Percentiles rank a stretch among this genome's conserved stretches.
phyloP scores from a whole-genome alignment of 768 basidiomycete species.

The Phaeotremella skinneri region DNA sequence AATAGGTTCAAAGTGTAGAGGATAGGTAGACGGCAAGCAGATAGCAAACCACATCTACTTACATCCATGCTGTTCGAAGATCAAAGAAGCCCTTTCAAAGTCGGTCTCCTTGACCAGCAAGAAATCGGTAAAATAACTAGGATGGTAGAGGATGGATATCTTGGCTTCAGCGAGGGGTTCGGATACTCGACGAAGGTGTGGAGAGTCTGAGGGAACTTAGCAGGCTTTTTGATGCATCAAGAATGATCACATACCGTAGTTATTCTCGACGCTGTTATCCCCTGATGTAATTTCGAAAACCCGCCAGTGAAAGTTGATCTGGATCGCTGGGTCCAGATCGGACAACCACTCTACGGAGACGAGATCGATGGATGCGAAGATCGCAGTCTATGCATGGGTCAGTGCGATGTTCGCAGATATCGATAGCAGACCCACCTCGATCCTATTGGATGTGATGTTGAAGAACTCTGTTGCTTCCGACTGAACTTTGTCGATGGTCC shows the following conservation, averaged over 20 bases:
- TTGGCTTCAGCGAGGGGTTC: slow-evolving; percentile 40
- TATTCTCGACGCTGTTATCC: slow-evolving; percentile 29
- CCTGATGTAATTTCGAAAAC: slow-evolving; percentile 44
- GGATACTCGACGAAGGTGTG: slow-evolving; percentile 41
- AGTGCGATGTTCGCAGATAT: background rate
- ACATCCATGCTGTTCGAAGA: slow-evolving; percentile 41
- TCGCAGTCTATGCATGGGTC: slow-evolving; percentile 26
- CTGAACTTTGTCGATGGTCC: slow-evolving; percentile 34
- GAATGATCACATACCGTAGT: slow-evolving; percentile 32
- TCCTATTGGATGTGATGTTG: slow-evolving; percentile 39
- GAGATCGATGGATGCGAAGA: slow-evolving; percentile 35
- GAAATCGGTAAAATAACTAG: slow-evolving; percentile 35
- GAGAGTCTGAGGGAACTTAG: slow-evolving; percentile 26
- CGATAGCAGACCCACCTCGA: slow-evolving; percentile 32
- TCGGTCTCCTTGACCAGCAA: slow-evolving; percentile 36
- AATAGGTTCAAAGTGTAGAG: background rate
- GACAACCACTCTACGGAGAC: slow-evolving; percentile 30
- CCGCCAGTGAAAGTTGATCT: slow-evolving; percentile 35
- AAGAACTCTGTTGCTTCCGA: slow-evolving; percentile 37
- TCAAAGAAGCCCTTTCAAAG: slow-evolving; percentile 29
- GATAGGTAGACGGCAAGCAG: background rate
- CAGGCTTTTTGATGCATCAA: background rate
- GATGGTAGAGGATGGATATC: slow-evolving; percentile 34
- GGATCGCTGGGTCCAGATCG: slow-evolving; percentile 15
- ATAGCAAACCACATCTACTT: slow-evolving; percentile 12